Evolutionary conservation across 2,329 filamentous ascomycete species (phyloP).

Genomic region (Penicillium sp.): DNA sequence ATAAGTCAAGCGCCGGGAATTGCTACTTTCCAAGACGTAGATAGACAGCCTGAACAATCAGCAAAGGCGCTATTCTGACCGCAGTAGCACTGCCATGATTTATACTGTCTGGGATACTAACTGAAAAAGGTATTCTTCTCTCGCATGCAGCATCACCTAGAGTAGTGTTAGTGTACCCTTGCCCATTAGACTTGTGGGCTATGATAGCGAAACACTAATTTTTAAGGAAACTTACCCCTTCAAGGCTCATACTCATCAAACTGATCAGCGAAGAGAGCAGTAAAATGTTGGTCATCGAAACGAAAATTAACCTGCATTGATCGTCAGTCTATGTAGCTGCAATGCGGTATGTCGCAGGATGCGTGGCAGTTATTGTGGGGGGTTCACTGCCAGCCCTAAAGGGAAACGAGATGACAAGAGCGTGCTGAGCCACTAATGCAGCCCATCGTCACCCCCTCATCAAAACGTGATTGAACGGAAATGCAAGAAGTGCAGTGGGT

Average conservation of each 20-base stretch:
- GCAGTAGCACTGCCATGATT: slow-evolving; percentile 7
- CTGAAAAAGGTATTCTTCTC: slow-evolving; percentile 66
- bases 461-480: slow-evolving; percentile 40
- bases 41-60: slow-evolving; percentile 42
- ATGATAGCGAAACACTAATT: background rate
- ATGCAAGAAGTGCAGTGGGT: slow-evolving; percentile 27
- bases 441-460: slow-evolving; percentile 12
- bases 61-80: background rate
- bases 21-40: slow-evolving; percentile 51
- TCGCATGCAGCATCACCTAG: slow-evolving; percentile 64
- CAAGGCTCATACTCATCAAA: slow-evolving; percentile 61
- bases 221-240: slow-evolving; percentile 49
- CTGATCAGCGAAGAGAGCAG: slow-evolving; percentile 64
- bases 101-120: slow-evolving; percentile 33
- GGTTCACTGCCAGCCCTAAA: background rate
- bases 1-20: slow-evolving; percentile 51
- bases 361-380: slow-evolving; percentile 24
- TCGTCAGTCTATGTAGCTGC: slow-evolving; percentile 18
- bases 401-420: background rate
- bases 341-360: slow-evolving; percentile 4
- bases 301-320: slow-evolving; percentile 57
- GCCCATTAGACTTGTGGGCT: background rate
- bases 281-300: slow-evolving; percentile 64
- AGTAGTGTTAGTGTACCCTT: background rate
- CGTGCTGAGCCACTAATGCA: background rate